Evolutionary conservation across 164 flowering plant genomes (phyloP).

Genomic region (Brasenia schreberi): DNA sequence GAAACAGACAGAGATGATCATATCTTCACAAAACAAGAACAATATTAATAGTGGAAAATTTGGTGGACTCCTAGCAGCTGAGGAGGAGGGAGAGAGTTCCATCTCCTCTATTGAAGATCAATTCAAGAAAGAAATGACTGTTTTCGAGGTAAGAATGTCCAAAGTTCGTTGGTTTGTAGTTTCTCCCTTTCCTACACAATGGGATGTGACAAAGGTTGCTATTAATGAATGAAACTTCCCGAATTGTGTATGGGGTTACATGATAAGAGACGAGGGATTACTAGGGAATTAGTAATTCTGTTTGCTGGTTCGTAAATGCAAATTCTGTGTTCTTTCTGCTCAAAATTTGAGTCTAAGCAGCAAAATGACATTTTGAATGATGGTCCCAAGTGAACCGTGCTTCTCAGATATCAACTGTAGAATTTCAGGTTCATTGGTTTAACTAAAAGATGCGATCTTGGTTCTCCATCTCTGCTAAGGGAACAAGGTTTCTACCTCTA

Average conservation of each 20-base stretch:
- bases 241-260: background rate
- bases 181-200: background rate
- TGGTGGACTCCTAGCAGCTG: conserved; percentile 66
- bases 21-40: conserved; percentile 37
- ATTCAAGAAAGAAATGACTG: conserved; percentile 83
- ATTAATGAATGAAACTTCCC: background rate
- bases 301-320: too few relatives aligned
- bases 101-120: conserved; percentile 86
- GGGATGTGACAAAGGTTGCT: background rate
- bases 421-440: too few relatives aligned
- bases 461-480: too few relatives aligned
- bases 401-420: too few relatives aligned
- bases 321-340: too few relatives aligned
- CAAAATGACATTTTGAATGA: too few relatives aligned
- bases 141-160: conserved; percentile 58
- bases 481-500: too few relatives aligned
- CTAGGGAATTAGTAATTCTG: background rate
- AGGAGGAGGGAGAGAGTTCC: conserved; percentile 75
- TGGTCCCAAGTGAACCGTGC: too few relatives aligned
- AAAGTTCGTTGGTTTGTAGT: background rate
- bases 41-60: conserved; percentile 26
- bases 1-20: conserved; percentile 44
- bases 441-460: too few relatives aligned
- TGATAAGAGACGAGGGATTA: background rate
- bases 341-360: too few relatives aligned